Evolutionary conservation across 1,284 basidiomycete genomes (phyloP).

Genomic region (Marasmius fiardii): DNA sequence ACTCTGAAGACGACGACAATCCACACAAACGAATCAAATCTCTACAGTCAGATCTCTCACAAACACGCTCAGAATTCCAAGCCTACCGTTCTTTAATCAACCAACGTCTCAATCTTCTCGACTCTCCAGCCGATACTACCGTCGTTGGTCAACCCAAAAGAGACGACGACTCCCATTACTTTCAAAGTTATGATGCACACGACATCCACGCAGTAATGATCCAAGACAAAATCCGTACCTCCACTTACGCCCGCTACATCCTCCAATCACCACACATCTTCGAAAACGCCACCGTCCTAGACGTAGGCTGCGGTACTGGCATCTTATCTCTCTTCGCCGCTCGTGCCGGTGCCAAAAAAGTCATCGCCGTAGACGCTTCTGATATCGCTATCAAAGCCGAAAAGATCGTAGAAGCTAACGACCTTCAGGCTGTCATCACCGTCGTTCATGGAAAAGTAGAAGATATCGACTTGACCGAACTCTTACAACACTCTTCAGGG

Average conservation of each 20-base stretch:
- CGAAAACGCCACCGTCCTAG: slow-evolving; percentile 85
- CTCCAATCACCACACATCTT: slow-evolving; percentile 84
- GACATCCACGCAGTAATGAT: slow-evolving; percentile 82
- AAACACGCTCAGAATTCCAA: slow-evolving; percentile 48
- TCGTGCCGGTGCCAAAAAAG: slow-evolving; percentile 86
- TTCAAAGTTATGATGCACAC: slow-evolving; percentile 90
- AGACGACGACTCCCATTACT: slow-evolving; percentile 94
- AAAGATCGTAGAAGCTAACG: slow-evolving; percentile 81
- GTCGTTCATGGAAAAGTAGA: slow-evolving; percentile 38
- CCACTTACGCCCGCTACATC: slow-evolving; percentile 92
- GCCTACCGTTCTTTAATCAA: slow-evolving; percentile 59
- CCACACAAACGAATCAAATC: slow-evolving; percentile 44
- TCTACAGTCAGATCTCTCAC: slow-evolving; percentile 52
- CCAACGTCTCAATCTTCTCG: slow-evolving; percentile 42
- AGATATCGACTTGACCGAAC: slow-evolving; percentile 62
- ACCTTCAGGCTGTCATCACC: slow-evolving; percentile 70
- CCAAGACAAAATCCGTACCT: slow-evolving; percentile 88
- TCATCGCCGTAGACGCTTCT: slow-evolving; percentile 93
- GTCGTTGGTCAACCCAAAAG: slow-evolving; percentile 31
- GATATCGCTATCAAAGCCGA: slow-evolving; percentile 82
- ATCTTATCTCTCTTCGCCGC: slow-evolving; percentile 95
- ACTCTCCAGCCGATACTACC: slow-evolving; percentile 24
- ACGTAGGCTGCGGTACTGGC: slow-evolving; percentile 94
- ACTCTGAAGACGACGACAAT: slow-evolving; percentile 53
- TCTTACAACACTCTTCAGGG: no score